Percentiles rank a stretch among this genome's conserved stretches.
Evolutionary conservation across 1,284 basidiomycete genomes (phyloP).

Genomic region (Baeospora myosura): DNA sequence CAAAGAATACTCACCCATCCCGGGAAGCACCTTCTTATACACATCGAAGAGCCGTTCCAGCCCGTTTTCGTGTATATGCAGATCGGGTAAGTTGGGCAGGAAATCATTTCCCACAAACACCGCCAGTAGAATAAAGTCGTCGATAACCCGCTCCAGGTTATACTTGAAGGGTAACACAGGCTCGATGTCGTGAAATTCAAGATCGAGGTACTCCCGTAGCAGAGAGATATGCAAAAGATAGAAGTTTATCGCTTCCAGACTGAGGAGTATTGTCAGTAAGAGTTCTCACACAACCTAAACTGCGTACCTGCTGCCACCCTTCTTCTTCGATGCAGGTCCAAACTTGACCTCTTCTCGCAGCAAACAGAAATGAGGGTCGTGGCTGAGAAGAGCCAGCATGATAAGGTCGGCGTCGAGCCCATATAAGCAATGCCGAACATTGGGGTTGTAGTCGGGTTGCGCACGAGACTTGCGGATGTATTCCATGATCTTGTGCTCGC

Average conservation of each 20-base stretch:
- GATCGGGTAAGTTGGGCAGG: constrained; percentile 89
- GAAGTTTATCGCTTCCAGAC: constrained; percentile 86
- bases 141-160: constrained; percentile 89
- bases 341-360: constrained; percentile 98
- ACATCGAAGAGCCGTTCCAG: constrained; percentile 89
- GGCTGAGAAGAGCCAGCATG: constrained; percentile 95
- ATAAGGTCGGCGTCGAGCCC: constrained; percentile 98
- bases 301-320: constrained; percentile 20
- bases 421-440: constrained; percentile 94
- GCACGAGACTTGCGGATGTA: constrained; percentile 93
- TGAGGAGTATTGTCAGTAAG: too few relatives aligned
- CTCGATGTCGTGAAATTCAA: constrained; percentile 80
- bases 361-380: constrained; percentile 98
- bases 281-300: neutral
- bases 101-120: constrained; percentile 99
- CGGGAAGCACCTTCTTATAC: constrained; percentile 87
- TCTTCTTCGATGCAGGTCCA: constrained; percentile 76
- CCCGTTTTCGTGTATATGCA: constrained; percentile 98
- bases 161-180: constrained; percentile 60
- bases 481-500: constrained; percentile 99
- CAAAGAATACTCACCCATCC: constrained; percentile 87
- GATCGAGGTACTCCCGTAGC: constrained; percentile 93
- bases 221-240: constrained; percentile 92
- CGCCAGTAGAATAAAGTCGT: constrained; percentile 94
- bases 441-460: constrained; percentile 91